Evolutionary conservation across 2,329 filamentous ascomycete species (phyloP), one percentile per base, ranked within the genome.

Genomic region (Botrytis porri): DNA sequence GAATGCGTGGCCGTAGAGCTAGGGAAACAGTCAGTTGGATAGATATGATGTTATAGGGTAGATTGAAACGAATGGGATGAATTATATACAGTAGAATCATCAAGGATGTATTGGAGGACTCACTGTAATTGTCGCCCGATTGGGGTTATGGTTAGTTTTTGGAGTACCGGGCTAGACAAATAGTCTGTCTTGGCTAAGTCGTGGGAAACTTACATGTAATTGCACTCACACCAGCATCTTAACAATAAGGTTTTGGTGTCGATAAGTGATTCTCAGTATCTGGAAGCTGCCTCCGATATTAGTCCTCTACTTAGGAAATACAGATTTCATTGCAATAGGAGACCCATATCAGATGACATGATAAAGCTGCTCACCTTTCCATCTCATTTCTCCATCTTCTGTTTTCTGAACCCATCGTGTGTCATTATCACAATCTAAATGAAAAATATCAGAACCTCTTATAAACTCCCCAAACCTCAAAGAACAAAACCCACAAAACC

Each of bases 51-150:
- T 16, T 54, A 1, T 29, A 4, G 29, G n/a, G 12, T 3, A 16
- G 25, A 29, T 16, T 6, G 25, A n/a, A 29, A 16, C 16, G 51
- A 10, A 29, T 29, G 6, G 51, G 6, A 54, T 29, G 4, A n/a
- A 29, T 7, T 16, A 0, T 29, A 16, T 16, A 16, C 12, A 16
- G 14, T n/a, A 3, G 4, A 5, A 0, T 25, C 25, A 8, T 7
- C 1, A 8, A 16, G n/a, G 16, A 12, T 16, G 4, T 29, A 3
- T n/a, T 29, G 2, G 5, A 29, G 2, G 16, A 16, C 51, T 54
- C 29, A 54, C 51, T 7, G 51, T 54, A 6, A 54, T 54, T 16
- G 51, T 29, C 29, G 51, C 25, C 7, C 51, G 25, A 29, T 54
- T 29, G 14, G 25, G 25, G 12, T n/a, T 54, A 16, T 54, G 51